Conservation (phyloP, 768 basidiomycete genomes). For the Calvatia gigantea region DNA sequence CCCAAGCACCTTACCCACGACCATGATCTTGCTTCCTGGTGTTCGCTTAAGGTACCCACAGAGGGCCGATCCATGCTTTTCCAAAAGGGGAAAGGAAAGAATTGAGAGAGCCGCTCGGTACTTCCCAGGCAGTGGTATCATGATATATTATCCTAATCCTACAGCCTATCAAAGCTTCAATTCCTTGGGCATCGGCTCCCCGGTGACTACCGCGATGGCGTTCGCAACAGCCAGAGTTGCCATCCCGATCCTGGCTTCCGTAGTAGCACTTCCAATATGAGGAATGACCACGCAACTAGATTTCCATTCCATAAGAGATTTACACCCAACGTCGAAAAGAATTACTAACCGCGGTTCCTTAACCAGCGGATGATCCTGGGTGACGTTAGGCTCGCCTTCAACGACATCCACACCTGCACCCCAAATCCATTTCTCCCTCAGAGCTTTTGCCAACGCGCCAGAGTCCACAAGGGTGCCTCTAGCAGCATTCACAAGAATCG, state of each 20-base stretch:
- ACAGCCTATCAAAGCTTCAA: too few species aligned
- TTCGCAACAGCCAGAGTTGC: constrained; percentile 72
- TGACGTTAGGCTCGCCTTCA: constrained; percentile 83
- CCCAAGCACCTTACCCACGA: too few species aligned
- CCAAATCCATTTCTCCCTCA: constrained; percentile 78
- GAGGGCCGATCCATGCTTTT: too few species aligned
- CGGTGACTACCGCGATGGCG: constrained; percentile 53
- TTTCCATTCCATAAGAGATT: neutral
- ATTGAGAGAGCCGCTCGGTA: too few species aligned
- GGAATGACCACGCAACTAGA: constrained; percentile 82
- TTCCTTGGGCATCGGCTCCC: constrained; percentile 43
- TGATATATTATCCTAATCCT: too few species aligned
- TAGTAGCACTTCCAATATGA: constrained; percentile 88
- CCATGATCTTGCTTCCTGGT: too few species aligned
- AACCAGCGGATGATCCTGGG: constrained; percentile 73
- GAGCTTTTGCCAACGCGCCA: constrained; percentile 78
- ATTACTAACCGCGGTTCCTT: constrained; percentile 61
- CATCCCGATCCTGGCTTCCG: constrained; percentile 83
- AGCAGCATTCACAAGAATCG: constrained; percentile 81
- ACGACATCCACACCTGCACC: constrained; percentile 94
- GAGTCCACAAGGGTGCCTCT: constrained; percentile 90
- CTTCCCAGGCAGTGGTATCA: too few species aligned
- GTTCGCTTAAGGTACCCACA: too few species aligned
- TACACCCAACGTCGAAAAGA: neutral
- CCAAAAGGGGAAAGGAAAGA: too few species aligned